Evolutionary conservation across 768 basidiomycete species (phyloP), one percentile per base, ranked within the genome.

Genomic region (Psilocybe cubensis): DNA sequence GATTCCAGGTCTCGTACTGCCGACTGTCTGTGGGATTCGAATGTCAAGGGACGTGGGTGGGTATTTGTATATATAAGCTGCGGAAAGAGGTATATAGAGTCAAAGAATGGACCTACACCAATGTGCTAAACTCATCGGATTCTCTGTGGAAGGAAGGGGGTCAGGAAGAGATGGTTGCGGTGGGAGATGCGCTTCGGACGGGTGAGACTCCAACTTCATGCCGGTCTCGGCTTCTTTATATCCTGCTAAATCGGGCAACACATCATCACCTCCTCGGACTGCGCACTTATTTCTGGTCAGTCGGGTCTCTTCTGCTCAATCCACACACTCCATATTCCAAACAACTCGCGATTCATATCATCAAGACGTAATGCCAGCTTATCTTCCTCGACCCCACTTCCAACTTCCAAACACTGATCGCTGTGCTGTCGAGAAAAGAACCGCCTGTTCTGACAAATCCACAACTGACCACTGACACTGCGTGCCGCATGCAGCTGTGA

Each of bases 1-100:
- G 80, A 56, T 84, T 83, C 86, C 84, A 86, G 11, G 79, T 72
- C 3, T 79, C 72, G 61, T 85, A 85, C 57, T 83, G 84, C 49
- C 70, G 73, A 27, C 77, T 72, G 72, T 87, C 71, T 73, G 56
- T 42, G 24, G 27, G 21, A 44, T 28, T 24, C 7, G 18, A 51
- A n/a, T 18, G 28, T 20, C 29, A 41, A 41, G 4, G 3, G 12
- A n/a, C n/a, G 40, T 3, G 20, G 40, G 20, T 3, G 40, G 14
- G 40, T 5, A 41, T 14, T 5, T 17, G 44, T 17, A 44, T 44
- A 44, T 44, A 44, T 29, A 27, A 24, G 28, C 18, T 14, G 21
- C 7, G n/a, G 12, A 28, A 28, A 42, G 40, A n/a, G 3, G 4
- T 31, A 21, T 11, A 40, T 35, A 41, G 5, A 29, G 23, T 24